Evolutionary conservation across 345 rosid species (phyloP).

Genomic region (Salix arbutifolia): DNA sequence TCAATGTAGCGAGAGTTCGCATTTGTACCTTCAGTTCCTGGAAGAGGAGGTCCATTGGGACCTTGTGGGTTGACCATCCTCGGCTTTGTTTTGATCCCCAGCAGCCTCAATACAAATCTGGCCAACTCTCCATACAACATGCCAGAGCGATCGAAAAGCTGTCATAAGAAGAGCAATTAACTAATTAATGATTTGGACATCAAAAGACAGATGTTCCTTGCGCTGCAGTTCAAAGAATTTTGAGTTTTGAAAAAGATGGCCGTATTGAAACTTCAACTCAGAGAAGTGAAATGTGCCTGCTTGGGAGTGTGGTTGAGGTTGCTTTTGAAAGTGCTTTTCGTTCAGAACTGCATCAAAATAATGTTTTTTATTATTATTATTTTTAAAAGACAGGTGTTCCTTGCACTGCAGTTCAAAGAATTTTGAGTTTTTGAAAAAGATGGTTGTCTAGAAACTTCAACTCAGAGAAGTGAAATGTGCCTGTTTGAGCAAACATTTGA

Average conservation of each 20-base stretch:
- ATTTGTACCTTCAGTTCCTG: slow-evolving; percentile 19
- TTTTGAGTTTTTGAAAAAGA: not conserved
- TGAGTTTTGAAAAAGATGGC: not conserved
- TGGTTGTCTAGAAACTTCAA: not conserved
- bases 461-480: not conserved
- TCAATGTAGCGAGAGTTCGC: slow-evolving; percentile 46
- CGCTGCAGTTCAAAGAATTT: not conserved
- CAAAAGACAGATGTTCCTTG: not conserved
- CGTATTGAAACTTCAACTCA: not conserved
- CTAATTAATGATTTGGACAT: not conserved
- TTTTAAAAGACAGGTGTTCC: not conserved
- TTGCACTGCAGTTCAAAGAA: not conserved
- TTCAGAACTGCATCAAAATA: too few species aligned
- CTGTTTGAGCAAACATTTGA: not conserved
- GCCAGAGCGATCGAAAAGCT: slow-evolving; percentile 83
- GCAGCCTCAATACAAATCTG: slow-evolving; percentile 66
- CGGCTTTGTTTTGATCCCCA: slow-evolving; percentile 61
- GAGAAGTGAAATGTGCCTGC: not conserved
- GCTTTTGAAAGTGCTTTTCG: too few species aligned
- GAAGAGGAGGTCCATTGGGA: slow-evolving; percentile 51
- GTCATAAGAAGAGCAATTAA: slow-evolving; percentile 7
- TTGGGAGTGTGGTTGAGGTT: too few species aligned
- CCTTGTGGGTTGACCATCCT: slow-evolving; percentile 47
- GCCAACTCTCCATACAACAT: slow-evolving; percentile 78
- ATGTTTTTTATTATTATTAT: too few species aligned